Base-by-base conservation (phyloP, 768 basidiomycete genomes). In the Strobilomyces confusus region DNA sequence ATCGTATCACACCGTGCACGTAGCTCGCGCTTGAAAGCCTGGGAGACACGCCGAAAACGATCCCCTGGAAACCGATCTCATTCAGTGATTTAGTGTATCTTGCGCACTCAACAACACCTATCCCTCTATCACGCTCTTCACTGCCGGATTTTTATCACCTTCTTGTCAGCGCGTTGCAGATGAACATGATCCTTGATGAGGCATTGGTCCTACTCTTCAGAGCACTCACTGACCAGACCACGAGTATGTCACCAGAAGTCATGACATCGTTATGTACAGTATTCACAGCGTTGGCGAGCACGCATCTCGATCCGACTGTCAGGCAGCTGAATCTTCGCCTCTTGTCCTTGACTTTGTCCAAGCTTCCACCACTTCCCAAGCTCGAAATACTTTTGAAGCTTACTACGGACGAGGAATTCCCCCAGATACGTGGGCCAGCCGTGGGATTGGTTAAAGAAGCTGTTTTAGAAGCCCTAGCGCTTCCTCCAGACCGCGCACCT, bases 361-460 rank as follows among this genome's bases (percentile, higher is more conserved):
- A 75, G 2, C 68, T 77, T 4, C 78, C 80, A 1, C 67, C 80
- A 0, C 60, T 70, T 33, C 58, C 82, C 1, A 78, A 81, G 3
- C 69, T 89, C 15, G 76, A 80, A 38, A 68, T 84, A 9, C 73
- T 90, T 4, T 67, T 73, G 12, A 82, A 82, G 33, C 73, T 89
- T 20, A 75, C 80, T 17, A 57, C 61, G 11, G 74, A 81, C 52
- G 66, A 67, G 6, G 70, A 79, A 15, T 78, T 79, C 43, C 83
- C 83, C 0, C 84, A 86, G 61, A 86, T 90, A 77, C 77, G 83
- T 9, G 80, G 82, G 0, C 84, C 87, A 1, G 79, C 84, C 0
- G 75, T 91, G 0, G 83, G 84, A 0, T 72, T 90, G 2, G 75
- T 89, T 1, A 87, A 85, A 63, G 86, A 90, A 47, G 79, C 81